These are phyloP conservation scores for Leptodermis oblonga DNA, from an alignment of 257 asterid species.

Conservation along the genomic window DNA sequence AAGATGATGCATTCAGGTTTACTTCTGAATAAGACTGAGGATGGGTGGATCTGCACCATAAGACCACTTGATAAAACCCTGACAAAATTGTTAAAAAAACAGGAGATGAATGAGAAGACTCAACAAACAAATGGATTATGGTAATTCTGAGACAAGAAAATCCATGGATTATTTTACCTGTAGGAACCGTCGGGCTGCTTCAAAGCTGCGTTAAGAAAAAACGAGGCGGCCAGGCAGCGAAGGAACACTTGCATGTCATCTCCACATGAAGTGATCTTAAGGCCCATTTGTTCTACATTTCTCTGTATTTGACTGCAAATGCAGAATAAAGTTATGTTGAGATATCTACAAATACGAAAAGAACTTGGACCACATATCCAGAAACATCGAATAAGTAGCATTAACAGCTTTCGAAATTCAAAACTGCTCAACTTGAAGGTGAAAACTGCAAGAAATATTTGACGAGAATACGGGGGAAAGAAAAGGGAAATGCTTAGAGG, in stretches of 20 bases:
- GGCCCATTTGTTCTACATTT: slow-evolving; percentile 82
- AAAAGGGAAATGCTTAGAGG: background rate
- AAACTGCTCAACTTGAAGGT: background rate
- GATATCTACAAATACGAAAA: slow-evolving; percentile 5
- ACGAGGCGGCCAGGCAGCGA: slow-evolving; percentile 87
- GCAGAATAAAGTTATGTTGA: slow-evolving; percentile 13
- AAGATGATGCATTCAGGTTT: slow-evolving; percentile 90
- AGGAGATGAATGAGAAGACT: background rate
- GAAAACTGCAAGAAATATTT: background rate
- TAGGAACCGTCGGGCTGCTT: slow-evolving; percentile 91
- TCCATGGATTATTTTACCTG: slow-evolving; percentile 53
- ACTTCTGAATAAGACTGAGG: slow-evolving; percentile 66
- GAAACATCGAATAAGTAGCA: background rate
- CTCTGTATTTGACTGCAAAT: slow-evolving; percentile 67
- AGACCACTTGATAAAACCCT: slow-evolving; percentile 90
- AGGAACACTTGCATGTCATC: slow-evolving; percentile 71
- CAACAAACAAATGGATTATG: background rate
- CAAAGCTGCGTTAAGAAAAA: slow-evolving; percentile 91
- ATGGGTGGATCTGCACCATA: slow-evolving; percentile 83
- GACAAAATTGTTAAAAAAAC: slow-evolving; percentile 21
- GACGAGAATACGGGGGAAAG: background rate
- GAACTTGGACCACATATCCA: background rate
- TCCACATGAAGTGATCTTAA: slow-evolving; percentile 67
- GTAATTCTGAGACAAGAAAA: background rate
- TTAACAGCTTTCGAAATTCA: background rate